These are phyloP conservation scores for Alternaria sp. DNA, from an alignment of 2,329 filamentous ascomycete genomes.

Conservation along the genomic window DNA sequence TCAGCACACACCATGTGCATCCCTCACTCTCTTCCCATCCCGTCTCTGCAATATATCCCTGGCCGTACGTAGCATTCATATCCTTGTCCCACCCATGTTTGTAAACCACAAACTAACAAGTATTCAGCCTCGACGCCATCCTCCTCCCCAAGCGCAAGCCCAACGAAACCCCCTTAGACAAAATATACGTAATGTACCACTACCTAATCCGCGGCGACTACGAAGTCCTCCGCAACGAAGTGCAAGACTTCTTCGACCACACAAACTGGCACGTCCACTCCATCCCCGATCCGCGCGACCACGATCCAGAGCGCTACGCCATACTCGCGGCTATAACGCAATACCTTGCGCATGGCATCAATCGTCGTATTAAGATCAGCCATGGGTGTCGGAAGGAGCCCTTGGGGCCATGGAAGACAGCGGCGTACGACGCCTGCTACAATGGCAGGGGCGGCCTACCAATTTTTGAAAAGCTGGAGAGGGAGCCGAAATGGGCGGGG, in stretches of 20 bases:
- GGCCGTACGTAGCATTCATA: not conserved
- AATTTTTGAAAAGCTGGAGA: not conserved
- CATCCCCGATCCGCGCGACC: not conserved
- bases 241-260: conserved; percentile 3
- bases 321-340: not conserved
- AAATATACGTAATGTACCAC: conserved; percentile 4
- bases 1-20: not conserved
- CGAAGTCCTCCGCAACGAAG: not conserved
- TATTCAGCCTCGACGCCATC: not conserved
- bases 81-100: too few species aligned
- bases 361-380: not conserved
- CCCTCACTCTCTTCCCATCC: not conserved
- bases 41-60: not conserved
- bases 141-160: not conserved
- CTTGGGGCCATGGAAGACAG: not conserved
- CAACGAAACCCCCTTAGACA: not conserved
- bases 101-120: not conserved
- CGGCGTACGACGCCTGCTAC: not conserved
- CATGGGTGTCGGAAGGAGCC: not conserved
- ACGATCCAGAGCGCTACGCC: not conserved
- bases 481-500: not conserved
- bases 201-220: conserved; percentile 1
- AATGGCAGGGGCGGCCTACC: not conserved
- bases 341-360: not conserved
- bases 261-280: not conserved